Evolutionary conservation across 306 rosid genomes (phyloP).

Genomic region (Sophora flavescens): DNA sequence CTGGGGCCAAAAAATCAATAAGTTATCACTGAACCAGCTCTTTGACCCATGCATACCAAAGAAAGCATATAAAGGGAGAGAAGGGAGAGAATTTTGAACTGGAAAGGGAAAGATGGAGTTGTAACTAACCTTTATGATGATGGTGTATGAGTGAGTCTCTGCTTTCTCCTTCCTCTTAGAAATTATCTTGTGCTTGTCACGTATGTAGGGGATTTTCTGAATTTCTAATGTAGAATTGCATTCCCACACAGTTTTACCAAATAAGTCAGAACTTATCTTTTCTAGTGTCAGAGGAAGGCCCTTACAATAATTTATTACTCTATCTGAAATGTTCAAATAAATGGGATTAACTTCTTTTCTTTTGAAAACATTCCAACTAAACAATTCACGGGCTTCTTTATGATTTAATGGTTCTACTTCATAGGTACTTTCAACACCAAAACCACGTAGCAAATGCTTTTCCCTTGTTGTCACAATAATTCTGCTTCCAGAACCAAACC

Average conservation of each 20-base stretch:
- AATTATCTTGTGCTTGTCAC: too few relatives aligned
- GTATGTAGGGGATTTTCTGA: too few relatives aligned
- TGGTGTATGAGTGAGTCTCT: conserved; percentile 89
- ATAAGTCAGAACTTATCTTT: too few relatives aligned
- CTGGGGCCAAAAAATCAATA: conserved; percentile 51
- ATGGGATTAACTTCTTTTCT: not conserved
- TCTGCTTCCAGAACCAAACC: conserved; percentile 36
- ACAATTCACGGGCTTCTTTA: conserved; percentile 31
- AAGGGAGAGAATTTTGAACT: conserved; percentile 5
- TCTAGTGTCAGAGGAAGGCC: too few relatives aligned
- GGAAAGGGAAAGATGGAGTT: conserved; percentile 2
- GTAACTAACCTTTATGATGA: conserved; percentile 81
- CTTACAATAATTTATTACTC: too few relatives aligned
- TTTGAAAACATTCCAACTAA: conserved; percentile 13
- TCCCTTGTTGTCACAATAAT: conserved; percentile 11
- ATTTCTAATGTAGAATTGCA: too few relatives aligned
- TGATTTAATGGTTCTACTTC: conserved; percentile 19
- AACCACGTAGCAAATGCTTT: not conserved
- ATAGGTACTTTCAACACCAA: conserved; percentile 21
- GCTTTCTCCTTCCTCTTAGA: conserved; percentile 81
- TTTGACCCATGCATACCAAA: conserved; percentile 14
- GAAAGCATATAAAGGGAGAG: conserved; percentile 12
- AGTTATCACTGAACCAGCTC: not conserved
- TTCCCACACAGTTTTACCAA: too few relatives aligned
- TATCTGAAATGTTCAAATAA: too few relatives aligned